Base-by-base conservation (phyloP, 805 yeast genomes). In the Candida sphagnicola region DNA sequence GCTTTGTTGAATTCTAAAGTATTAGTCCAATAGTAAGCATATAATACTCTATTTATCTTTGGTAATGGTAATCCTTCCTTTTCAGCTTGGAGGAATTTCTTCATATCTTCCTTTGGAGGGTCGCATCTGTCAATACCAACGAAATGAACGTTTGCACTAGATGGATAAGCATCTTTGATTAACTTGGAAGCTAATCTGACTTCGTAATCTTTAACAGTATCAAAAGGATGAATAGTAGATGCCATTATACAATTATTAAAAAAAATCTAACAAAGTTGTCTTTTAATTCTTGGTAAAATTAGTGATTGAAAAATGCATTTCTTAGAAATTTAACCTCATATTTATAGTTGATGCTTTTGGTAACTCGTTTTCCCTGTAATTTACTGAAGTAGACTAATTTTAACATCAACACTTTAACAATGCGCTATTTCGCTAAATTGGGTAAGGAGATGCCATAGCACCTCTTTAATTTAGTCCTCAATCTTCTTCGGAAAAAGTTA, bases 101-200 rank as follows among this genome's bases (percentile, higher is more conserved):
- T 53, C 82, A 85, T 80, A 45, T 74, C 79, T 49, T 74, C 66
- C 72, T 85, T 85, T 44, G 95, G 90, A 24, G 95, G 95, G 55
- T 85, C 95, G 34, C 75, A 50, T 57, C 80, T 73, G 56, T 83
- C 90, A 43, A 80, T 62, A 57, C 78, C 85, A 37, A 75, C 70
- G 57, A 82, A 82, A 57, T 80, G 85, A 38, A 81, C 77, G 47
- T 68, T 64, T 35, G 71, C 76, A 13, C 63, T 53, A 23, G 75
- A 75, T 14, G 77, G 70, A 54, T 75, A 61, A 38, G 74, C 54
- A 54, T 77, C 82, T 62, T 80, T 81, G 61, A 81, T 64, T 43
- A 81, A 69, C 59, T 78, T 77, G 37, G 81, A 53, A 31, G 85
- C 75, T 45, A 71, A 58, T 56, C 72, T 67, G 51, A 80, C 62